Conservation (phyloP, 805 yeast genomes). For the Ogataea henricii region DNA sequence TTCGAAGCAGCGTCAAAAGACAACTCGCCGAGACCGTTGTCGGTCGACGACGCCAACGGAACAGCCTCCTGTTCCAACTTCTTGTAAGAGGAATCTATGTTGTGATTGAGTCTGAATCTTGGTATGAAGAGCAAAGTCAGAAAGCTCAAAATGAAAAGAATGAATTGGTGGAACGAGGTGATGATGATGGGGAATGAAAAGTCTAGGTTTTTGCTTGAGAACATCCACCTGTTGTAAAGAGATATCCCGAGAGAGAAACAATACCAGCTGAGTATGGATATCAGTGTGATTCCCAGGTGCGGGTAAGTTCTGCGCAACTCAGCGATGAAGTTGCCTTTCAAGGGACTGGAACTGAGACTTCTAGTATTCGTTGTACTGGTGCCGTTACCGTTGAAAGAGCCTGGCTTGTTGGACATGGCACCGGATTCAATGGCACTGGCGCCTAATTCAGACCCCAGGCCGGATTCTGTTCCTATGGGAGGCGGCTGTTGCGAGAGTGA, state of each 20-base stretch:
- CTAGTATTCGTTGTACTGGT: background rate
- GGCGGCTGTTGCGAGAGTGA: background rate
- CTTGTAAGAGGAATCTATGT: slow-evolving; percentile 1
- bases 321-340: slow-evolving; percentile 1
- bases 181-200: slow-evolving; percentile 83
- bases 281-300: slow-evolving; percentile 27
- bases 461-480: background rate
- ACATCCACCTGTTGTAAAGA: slow-evolving; percentile 96
- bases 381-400: no score
- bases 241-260: slow-evolving; percentile 67
- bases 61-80: slow-evolving; percentile 22
- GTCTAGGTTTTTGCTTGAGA: slow-evolving; percentile 69
- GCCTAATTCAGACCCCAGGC: no score
- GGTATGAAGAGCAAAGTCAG: slow-evolving; percentile 49
- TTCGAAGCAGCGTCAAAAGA: background rate
- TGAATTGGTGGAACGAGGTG: slow-evolving; percentile 82
- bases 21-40: slow-evolving; percentile 9
- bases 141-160: slow-evolving; percentile 58
- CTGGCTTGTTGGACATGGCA: background rate
- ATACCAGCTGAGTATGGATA: slow-evolving; percentile 55
- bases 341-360: background rate
- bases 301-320: slow-evolving; percentile 28
- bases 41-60: slow-evolving; percentile 9
- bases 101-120: slow-evolving; percentile 43
- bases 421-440: background rate